Percentiles rank a stretch among this genome's conserved stretches.
These are phyloP conservation scores for Lojkania enalia DNA, from an alignment of 2,329 filamentous ascomycete species.

Conservation along the genomic window DNA sequence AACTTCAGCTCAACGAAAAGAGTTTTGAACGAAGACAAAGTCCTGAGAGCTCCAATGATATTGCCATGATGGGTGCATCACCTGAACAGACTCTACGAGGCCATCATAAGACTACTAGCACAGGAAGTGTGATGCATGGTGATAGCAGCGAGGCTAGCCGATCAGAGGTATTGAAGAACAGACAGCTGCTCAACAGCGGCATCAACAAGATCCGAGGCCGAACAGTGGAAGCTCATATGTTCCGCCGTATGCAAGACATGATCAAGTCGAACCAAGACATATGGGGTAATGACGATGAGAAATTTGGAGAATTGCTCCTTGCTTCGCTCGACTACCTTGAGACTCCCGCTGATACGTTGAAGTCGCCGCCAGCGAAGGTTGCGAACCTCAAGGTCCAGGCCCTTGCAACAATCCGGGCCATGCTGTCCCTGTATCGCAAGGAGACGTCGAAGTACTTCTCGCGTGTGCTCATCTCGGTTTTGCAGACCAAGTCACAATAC, in stretches of 20 bases:
- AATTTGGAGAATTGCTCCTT: slow-evolving; percentile 68
- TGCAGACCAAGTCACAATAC: slow-evolving; percentile 66
- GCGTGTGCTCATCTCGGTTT: slow-evolving; percentile 67
- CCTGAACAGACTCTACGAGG: slow-evolving; percentile 26
- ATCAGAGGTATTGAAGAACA: slow-evolving; percentile 49
- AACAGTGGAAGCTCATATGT: slow-evolving; percentile 78
- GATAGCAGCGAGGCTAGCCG: slow-evolving; percentile 38
- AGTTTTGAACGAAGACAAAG: slow-evolving; percentile 39
- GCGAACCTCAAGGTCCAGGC: slow-evolving; percentile 76
- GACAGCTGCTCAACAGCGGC: slow-evolving; percentile 70
- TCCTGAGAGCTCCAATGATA: slow-evolving; percentile 29
- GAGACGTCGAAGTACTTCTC: slow-evolving; percentile 70
- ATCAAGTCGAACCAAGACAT: slow-evolving; percentile 66
- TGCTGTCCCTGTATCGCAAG: slow-evolving; percentile 69
- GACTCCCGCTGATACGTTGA: slow-evolving; percentile 52
- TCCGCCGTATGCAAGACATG: slow-evolving; percentile 75
- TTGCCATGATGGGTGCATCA: slow-evolving; percentile 32
- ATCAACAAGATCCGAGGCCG: slow-evolving; percentile 72
- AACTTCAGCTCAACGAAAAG: slow-evolving; percentile 56
- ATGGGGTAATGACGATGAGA: slow-evolving; percentile 68
- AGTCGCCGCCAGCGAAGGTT: slow-evolving; percentile 64
- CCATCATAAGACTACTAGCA: slow-evolving; percentile 45
- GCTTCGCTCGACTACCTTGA: slow-evolving; percentile 75
- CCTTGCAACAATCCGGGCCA: slow-evolving; percentile 71
- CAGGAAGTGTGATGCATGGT: slow-evolving; percentile 38